Evolutionary conservation across 495 filamentous ascomycete species (phyloP), one percentile per base, ranked within the genome.

Genomic region (Entonaema liquescens): DNA sequence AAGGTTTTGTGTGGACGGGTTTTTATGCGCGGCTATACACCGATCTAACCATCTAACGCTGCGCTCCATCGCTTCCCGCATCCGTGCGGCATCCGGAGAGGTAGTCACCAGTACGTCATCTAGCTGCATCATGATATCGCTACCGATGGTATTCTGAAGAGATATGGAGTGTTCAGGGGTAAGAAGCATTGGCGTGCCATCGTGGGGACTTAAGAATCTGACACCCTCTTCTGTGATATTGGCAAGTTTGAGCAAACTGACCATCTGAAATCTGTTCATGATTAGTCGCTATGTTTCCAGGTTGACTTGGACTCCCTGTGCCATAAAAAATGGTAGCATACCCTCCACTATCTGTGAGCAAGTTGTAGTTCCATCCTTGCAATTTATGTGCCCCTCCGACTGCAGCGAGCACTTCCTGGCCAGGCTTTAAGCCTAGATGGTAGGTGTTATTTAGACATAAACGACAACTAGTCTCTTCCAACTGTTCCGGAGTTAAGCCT

Each of bases 101-200:
- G 95, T 98, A 9, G 96, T 97, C 21, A 91, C 94, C 56, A 98
- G 90, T 38, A 99, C 96, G 76, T 99, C 95, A 81, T 99, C 95
- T 7, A 99, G 87, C 79, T 98, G 96, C 96, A 99, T 98, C 31
- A 98, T 97, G 74, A 99, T 98, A 82, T 99, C 95, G 58, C 93
- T 95, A 73, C 95, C 96, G 74, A 99, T 98, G 31, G 91, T 93
- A 78, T 98, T 98, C 76, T 99, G 95, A 17, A 99, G 87, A 23
- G 91, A 90, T 65, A 98, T 98, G 1, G 95, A 98, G 81, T 98
- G 95, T 77, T 99, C 95, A 3, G 95, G 95, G 0, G 96, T 98
- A 12, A 99, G 89, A 9, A 98, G 88, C 95, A 98, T 98, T n/a
- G 95, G 94, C 0, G 89, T 87, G 63, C 94, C 93, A 79, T 98